Evolutionary conservation across 2,329 filamentous ascomycete genomes (phyloP).

Genomic region (Epichloe typhina): DNA sequence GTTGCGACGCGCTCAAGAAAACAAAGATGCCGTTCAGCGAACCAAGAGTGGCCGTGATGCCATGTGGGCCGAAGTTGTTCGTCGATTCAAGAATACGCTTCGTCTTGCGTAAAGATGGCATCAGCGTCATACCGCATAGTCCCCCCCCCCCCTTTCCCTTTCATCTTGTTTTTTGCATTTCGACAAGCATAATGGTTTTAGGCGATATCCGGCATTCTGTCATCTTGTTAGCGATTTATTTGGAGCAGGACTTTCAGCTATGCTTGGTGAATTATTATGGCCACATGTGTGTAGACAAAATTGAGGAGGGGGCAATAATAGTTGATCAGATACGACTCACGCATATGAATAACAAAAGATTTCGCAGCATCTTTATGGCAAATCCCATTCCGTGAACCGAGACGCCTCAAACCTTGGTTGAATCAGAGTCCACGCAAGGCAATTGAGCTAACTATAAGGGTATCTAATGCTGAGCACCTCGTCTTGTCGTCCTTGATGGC

Average conservation of each 20-base stretch:
- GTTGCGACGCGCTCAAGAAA: slow-evolving; percentile 49
- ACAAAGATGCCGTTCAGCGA: slow-evolving; percentile 54
- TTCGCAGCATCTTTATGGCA: neutral
- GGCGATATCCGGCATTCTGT: neutral
- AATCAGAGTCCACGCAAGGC: slow-evolving; percentile 35
- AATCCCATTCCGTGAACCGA: neutral
- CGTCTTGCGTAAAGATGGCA: slow-evolving; percentile 1
- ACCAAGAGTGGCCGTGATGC: slow-evolving; percentile 49
- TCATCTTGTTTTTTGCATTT: neutral
- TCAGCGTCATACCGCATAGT: neutral
- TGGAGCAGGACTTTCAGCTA: neutral
- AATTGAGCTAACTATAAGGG: slow-evolving; percentile 61
- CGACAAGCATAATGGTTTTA: neutral
- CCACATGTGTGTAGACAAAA: neutral
- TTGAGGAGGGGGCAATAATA: neutral
- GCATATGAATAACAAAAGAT: neutral
- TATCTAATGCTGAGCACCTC: slow-evolving; percentile 47
- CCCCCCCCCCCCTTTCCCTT: no score
- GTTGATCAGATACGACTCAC: slow-evolving; percentile 1
- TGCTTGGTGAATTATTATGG: neutral
- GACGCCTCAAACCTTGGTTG: no score
- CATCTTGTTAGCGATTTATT: neutral
- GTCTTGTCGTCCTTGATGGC: slow-evolving; percentile 28
- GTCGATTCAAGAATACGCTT: slow-evolving; percentile 34
- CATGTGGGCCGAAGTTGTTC: slow-evolving; percentile 47